Conservation (phyloP, 495 filamentous ascomycete genomes). For the Neurospora sp. region DNA sequence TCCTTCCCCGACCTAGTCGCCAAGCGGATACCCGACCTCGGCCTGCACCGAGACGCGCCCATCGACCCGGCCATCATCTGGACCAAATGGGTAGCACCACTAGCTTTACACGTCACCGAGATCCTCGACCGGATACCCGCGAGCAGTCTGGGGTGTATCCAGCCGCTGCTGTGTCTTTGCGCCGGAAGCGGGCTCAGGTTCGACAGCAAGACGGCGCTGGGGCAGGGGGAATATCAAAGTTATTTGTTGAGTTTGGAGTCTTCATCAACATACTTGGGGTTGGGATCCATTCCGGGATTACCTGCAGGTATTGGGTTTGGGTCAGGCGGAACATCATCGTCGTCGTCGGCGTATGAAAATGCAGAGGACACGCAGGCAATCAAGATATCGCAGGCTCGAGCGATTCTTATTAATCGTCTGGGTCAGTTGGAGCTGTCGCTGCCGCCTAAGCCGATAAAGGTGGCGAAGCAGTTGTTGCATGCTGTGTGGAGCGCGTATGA, state of each 20-base stretch:
- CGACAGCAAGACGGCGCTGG: constrained; percentile 15
- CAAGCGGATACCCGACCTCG: constrained; percentile 14
- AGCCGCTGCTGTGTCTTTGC: constrained; percentile 24
- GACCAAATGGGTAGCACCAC: constrained; percentile 17
- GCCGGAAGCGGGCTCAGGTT: constrained; percentile 23
- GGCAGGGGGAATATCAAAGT: constrained; percentile 2
- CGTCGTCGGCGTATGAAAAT: neutral
- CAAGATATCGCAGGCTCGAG: constrained; percentile 17
- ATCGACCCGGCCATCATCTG: constrained; percentile 9
- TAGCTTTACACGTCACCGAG: constrained; percentile 17
- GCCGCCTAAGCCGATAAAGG: constrained; percentile 23
- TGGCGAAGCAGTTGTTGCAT: constrained; percentile 23
- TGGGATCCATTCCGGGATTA: neutral
- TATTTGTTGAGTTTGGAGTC: constrained; percentile 12
- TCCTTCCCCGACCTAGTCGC: constrained; percentile 21
- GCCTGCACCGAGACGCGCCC: neutral
- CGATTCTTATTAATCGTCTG: constrained; percentile 18
- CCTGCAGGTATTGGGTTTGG: neutral
- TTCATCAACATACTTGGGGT: neutral
- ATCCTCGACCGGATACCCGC: constrained; percentile 15
- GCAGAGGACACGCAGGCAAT: constrained; percentile 2
- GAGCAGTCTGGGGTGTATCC: constrained; percentile 20
- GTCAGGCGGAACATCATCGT: neutral
- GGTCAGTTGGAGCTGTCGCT: constrained; percentile 20
- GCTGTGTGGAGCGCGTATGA: constrained; percentile 26